Base-by-base conservation (phyloP, 1,284 basidiomycete species). In the Chalciporus sp. region DNA sequence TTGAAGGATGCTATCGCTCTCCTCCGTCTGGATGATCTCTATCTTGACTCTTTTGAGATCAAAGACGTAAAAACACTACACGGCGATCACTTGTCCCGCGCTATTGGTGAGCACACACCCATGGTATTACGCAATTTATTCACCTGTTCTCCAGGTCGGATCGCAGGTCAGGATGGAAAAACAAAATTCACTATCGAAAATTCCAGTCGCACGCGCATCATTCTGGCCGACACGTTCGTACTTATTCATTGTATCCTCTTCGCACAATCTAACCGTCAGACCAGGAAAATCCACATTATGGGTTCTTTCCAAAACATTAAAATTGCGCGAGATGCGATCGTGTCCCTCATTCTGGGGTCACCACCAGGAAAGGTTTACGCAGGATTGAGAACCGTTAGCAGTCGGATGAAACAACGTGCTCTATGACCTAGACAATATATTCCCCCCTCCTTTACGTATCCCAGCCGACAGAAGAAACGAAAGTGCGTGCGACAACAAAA, bases 131-230 rank as follows among this genome's bases (percentile, higher is more conserved):
- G 10, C 35, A 49, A 27, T 45, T n/a, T 52, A 51, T 53, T 47
- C 42, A 58, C 42, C 19, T 44, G 28, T 51, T 17, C 45, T 50
- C 29, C 65, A 91, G 90, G 92, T 63, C 94, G 96, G 62, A 98
- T 99, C 68, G 96, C 96, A 8, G 96, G 96, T 10, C 95, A 99
- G 71, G 94, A 98, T 60, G 96, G 96, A 46, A 95, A 97, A 75
- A 98, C 96, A 3, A 94, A 98, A 69, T 98, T 98, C 73, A 96
- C 96, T 0, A 98, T 99, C 53, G 96, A 99, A 76, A 99, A 99
- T 66, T 86, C 95, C 2, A 95, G 90, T 64, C 83, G 96, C 55
- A 99, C 96, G 20, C 88, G 96, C 35, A 95, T 99, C 53, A 94
- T 99, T 31, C 84, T 99, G 40, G 96, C 96, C 20, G 96, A 99